A percentile compares a stretch with the other conserved stretches of the same genome.
phyloP scores from a whole-genome alignment of 148 eudicot genomes.

The Linanthus parryae region DNA sequence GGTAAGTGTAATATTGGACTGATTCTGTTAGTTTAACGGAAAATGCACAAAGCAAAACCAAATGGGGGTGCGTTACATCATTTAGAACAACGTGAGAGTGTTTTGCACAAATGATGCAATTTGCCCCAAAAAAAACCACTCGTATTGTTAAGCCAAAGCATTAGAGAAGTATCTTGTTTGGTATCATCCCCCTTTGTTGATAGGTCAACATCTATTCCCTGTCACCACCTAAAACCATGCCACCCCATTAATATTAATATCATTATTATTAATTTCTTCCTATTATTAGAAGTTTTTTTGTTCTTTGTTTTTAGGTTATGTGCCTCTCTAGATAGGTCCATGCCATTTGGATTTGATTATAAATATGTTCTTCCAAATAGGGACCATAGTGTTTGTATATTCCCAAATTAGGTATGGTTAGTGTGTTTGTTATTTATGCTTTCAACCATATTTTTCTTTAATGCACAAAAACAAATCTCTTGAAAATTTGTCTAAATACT shows the following conservation, averaged over 20 bases:
- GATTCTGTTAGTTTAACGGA: no score
- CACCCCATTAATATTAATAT: no score
- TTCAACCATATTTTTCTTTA: background rate
- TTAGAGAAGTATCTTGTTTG: no score
- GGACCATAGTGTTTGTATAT: background rate
- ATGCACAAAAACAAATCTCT: background rate
- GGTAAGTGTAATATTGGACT: no score
- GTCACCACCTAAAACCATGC: slow-evolving; percentile 67
- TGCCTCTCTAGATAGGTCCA: slow-evolving; percentile 6
- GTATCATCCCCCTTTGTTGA: slow-evolving; percentile 65
- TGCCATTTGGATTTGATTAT: slow-evolving; percentile 4
- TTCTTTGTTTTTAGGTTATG: slow-evolving; percentile 23
- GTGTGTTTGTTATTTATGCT: slow-evolving; percentile 7
- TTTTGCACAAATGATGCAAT: no score
- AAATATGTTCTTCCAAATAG: background rate
- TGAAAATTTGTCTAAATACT: background rate
- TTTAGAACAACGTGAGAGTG: no score
- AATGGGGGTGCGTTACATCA: no score
- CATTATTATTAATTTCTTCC: slow-evolving; percentile 46
- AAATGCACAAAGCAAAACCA: no score
- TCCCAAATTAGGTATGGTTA: slow-evolving; percentile 14
- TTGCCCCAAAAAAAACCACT: no score
- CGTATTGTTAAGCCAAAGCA: no score
- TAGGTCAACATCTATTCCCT: slow-evolving; percentile 73
- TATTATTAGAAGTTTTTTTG: slow-evolving; percentile 37